phyloP scores from a whole-genome alignment of 352 stramenopile species.

The Aphanomyces euteiches region DNA sequence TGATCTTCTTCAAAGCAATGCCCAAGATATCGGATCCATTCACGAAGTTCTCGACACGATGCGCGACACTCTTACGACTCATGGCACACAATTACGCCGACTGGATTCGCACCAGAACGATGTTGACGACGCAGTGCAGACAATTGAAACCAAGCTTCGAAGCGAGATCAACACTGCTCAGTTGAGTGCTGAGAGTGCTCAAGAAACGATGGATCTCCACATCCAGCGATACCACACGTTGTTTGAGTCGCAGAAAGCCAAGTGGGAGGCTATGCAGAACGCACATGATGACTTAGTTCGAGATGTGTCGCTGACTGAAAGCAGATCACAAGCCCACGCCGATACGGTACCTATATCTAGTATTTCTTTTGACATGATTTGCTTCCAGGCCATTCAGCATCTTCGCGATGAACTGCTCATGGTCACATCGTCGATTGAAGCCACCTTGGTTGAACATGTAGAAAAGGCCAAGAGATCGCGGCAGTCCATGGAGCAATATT shows the following conservation, averaged over 20 bases:
- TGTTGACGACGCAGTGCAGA: neutral
- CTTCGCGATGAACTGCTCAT: no score
- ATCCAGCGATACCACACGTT: slow-evolving; percentile 25
- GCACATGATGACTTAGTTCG: slow-evolving; percentile 12
- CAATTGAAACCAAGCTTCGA: neutral
- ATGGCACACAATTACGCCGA: slow-evolving; percentile 19
- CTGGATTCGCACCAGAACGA: slow-evolving; percentile 14
- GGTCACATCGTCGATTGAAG: neutral
- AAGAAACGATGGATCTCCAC: slow-evolving; percentile 26
- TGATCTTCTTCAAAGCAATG: slow-evolving; percentile 39
- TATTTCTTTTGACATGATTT: neutral
- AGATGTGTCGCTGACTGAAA: neutral
- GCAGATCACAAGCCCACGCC: neutral
- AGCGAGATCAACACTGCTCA: neutral
- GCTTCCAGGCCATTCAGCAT: no score
- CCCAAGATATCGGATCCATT: slow-evolving; percentile 43
- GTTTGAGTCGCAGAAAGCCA: slow-evolving; percentile 1
- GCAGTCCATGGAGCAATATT: slow-evolving; percentile 13
- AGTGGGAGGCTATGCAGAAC: slow-evolving; percentile 1
- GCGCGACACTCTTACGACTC: slow-evolving; percentile 33
- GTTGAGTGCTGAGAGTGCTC: neutral
- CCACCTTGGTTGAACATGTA: neutral
- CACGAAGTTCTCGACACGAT: slow-evolving; percentile 44
- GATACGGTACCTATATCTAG: neutral
- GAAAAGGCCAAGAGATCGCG: slow-evolving; percentile 18